Evolutionary conservation across 495 filamentous ascomycete genomes (phyloP), one percentile per base, ranked within the genome.

Genomic region (Articulospora tetracladia): DNA sequence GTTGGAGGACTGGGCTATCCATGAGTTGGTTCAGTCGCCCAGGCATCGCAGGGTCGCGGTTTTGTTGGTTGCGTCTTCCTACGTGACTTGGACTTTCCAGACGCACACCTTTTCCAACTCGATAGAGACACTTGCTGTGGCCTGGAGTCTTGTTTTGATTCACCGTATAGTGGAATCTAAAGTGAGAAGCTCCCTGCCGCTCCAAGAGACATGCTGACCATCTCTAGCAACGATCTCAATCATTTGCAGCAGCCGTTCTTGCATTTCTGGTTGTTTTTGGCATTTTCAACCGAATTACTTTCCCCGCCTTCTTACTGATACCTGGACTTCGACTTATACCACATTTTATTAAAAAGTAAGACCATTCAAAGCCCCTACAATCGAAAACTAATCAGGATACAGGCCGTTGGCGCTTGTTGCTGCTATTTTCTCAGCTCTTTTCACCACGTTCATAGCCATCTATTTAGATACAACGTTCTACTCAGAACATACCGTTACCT

Each of bases 91-190:
- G 95, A 97, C 95, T 44, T 96, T 90, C 76, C 94, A 98, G 76
- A 96, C 90, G 44, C 94, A 98, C 77, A 98, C 95, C 32, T 98
- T 98, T 74, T 98, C 94, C 70, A 98, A 98, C 73, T 92, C 92
- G 53, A 83, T 97, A 66, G 94, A 98, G 75, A 97, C 94, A 1
- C 78, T 98, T 65, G 80, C 90, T 28, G 93, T 98, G 19, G 79
- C 86, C 51, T 98, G 95, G 94, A 88, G 88, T 61, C 69, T 98
- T 72, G 92, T 97, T 53, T 77, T 98, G 67, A 89, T 97, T 67
- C 85, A 86, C 69, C 85, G 93, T 67, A 92, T 98, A 62, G 73
- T 86, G 32, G 86, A 84, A 34, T 85, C 84, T 64, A 88, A 87
- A 77, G 92, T 94, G 76, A 13, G 77, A 70, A 7, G 46, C 19